Conservation (phyloP, 1,139 yeast species). For the Pichia kudriavzevii region DNA sequence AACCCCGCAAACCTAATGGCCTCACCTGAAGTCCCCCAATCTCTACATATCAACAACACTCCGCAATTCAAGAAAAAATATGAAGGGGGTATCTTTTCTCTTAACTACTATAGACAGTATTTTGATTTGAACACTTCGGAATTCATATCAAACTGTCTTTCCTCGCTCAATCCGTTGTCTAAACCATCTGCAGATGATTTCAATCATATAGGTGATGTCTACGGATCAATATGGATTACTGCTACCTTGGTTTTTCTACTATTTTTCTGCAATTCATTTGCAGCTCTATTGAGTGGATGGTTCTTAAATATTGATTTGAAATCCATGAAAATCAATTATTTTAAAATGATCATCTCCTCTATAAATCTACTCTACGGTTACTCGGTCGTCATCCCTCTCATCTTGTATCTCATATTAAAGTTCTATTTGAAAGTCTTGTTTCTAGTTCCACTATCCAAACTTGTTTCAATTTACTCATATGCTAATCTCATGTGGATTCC, state of each 20-base stretch:
- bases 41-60: conserved; percentile 1
- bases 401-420: conserved; percentile 43
- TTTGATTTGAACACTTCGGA: conserved; percentile 60
- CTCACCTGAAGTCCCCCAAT: not conserved
- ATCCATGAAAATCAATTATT: conserved; percentile 28
- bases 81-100: conserved; percentile 42
- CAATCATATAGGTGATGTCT: conserved; percentile 49
- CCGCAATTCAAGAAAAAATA: conserved; percentile 19
- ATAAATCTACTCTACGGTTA: conserved; percentile 66
- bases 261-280: conserved; percentile 64
- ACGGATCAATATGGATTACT: conserved; percentile 82
- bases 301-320: conserved; percentile 23
- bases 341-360: conserved; percentile 57
- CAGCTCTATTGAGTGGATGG: conserved; percentile 41
- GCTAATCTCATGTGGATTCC: conserved; percentile 77
- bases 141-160: conserved; percentile 40
- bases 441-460: conserved; percentile 34
- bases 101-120: conserved; percentile 48
- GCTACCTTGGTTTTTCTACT: conserved; percentile 66
- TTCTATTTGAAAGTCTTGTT: conserved; percentile 35
- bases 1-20: not conserved
- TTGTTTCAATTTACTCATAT: conserved; percentile 67
- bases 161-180: conserved; percentile 41
- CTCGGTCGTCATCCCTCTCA: conserved; percentile 53
- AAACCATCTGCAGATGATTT: conserved; percentile 29